Base-by-base conservation (phyloP, 1,284 basidiomycete species). In the Ceratobasidium sp. region DNA sequence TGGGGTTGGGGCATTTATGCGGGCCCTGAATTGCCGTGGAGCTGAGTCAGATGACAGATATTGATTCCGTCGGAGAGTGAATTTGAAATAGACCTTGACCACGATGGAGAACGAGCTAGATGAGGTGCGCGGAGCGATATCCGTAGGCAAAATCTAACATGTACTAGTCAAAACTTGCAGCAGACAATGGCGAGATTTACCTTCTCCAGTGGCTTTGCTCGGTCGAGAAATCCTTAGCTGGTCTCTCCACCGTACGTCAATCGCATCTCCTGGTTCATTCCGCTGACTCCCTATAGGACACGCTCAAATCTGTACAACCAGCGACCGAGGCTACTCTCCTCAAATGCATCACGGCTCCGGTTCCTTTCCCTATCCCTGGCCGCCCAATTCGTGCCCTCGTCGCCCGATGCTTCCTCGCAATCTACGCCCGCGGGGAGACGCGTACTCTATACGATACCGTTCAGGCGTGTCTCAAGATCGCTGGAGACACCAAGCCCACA, bases 371-470 rank as follows among this genome's bases (percentile, higher is more conserved):
- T 14, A 80, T 85, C 46, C 95, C 96, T 0, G 96, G 96, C 23
- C 89, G 95, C 26, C 94, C 94, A 1, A 83, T 95, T 62, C 87
- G 97, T 46, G 91, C 92, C 74, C 84, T 95, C 2, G 87, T 92
- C 58, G 89, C 93, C 5, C 85, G 93, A 83, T 95, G 93, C 78
- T 82, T 98, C 54, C 83, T 94, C 64, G 80, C 85, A 23, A 78
- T 98, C n/a, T 96, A 97, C 82, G 86, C 85, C 43, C 87, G 90
- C 18, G 93, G 92, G 76, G 96, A 98, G 79, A 91, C 90, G 1
- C 87, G 90, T 79, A 89, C 91, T 0, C 82, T 98, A 64, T 98
- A 96, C 77, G 96, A 98, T 78, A 91, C 93, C 7, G 80, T 97
- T 21, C 92, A 95, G 78, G 80, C 86, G 0, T 86, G 96, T 69